Evolutionary conservation across 163 green algal genomes (phyloP).

Genomic region (Prototheca cutis): DNA sequence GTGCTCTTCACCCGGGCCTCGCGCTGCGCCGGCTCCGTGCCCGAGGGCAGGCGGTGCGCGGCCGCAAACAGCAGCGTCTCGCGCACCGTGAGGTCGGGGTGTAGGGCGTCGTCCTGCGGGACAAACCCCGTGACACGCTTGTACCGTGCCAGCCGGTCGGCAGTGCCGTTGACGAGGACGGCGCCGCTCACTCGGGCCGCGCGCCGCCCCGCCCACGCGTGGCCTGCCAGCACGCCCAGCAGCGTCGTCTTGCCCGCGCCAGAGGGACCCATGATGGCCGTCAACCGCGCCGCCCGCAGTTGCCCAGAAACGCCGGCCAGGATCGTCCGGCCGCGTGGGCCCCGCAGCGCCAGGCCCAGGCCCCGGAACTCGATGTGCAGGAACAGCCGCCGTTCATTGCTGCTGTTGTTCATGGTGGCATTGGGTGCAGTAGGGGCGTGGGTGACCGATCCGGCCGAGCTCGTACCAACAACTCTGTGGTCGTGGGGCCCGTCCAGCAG

Average conservation of each 20-base stretch:
- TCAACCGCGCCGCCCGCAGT: slow-evolving; percentile 32
- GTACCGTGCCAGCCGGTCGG: slow-evolving; percentile 24
- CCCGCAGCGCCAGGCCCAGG: slow-evolving; percentile 27
- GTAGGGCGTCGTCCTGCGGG: slow-evolving; percentile 73
- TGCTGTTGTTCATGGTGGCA: too few relatives aligned
- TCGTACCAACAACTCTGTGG: too few relatives aligned
- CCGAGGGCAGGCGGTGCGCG: slow-evolving; percentile 22
- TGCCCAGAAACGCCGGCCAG: slow-evolving; percentile 32
- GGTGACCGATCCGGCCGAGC: too few relatives aligned
- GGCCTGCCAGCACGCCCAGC: slow-evolving; percentile 57
- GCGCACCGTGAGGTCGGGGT: slow-evolving; percentile 59
- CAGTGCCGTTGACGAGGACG: slow-evolving; percentile 27
- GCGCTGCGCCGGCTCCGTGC: slow-evolving; percentile 17
- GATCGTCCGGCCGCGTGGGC: slow-evolving; percentile 22
- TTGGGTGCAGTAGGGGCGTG: too few relatives aligned
- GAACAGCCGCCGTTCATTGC: too few relatives aligned
- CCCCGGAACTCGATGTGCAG: slow-evolving; percentile 30
- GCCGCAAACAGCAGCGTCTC: slow-evolving; percentile 45
- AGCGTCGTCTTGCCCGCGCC: slow-evolving; percentile 70
- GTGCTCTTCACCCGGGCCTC: slow-evolving; percentile 19
- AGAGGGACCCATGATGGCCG: slow-evolving; percentile 56
- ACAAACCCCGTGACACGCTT: slow-evolving; percentile 61
- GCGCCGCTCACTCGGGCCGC: too few relatives aligned
- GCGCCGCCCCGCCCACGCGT: slow-evolving; percentile 1
- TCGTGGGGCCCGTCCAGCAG: too few relatives aligned